Evolutionary conservation across 805 yeast genomes (phyloP).

Genomic region (Sungouiella thailandica): DNA sequence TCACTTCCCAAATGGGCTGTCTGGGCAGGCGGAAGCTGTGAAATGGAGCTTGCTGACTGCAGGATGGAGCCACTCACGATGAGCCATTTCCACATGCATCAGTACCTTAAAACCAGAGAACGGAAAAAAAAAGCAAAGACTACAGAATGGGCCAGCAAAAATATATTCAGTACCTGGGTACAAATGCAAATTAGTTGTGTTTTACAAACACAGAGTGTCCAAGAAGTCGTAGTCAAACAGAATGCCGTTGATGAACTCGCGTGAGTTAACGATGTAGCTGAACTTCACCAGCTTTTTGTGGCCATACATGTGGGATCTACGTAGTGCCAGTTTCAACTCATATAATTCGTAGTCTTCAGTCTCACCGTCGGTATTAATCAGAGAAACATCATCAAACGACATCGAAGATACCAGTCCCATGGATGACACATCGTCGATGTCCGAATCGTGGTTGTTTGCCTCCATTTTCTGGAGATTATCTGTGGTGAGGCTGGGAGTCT

Average conservation of each 20-base stretch:
- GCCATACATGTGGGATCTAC: constrained; percentile 5
- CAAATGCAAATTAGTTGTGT: constrained; percentile 1
- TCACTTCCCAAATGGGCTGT: too few species aligned
- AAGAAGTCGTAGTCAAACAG: constrained; percentile 40
- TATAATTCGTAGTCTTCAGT: constrained; percentile 7
- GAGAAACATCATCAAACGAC: constrained; percentile 8
- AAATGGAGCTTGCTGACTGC: too few species aligned
- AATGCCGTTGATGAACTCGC: constrained; percentile 42
- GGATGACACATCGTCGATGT: constrained; percentile 48
- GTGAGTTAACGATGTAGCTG: constrained; percentile 36
- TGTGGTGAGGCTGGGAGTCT: constrained; percentile 4
- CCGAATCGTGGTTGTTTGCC: constrained; percentile 54
- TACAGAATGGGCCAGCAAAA: constrained; percentile 1
- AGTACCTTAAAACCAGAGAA: too few species aligned
- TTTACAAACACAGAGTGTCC: constrained; percentile 30
- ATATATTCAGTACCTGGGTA: background rate
- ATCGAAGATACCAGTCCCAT: constrained; percentile 6
- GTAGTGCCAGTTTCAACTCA: constrained; percentile 18
- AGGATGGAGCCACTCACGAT: too few species aligned
- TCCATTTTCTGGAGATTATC: constrained; percentile 4
- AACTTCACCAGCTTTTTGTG: constrained; percentile 33
- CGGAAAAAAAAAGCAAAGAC: too few species aligned
- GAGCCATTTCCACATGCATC: too few species aligned
- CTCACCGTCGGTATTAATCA: constrained; percentile 8
- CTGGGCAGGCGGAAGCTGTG: too few species aligned